phyloP scores from a whole-genome alignment of 163 green algal genomes.

The Scenedesmus sp. region DNA sequence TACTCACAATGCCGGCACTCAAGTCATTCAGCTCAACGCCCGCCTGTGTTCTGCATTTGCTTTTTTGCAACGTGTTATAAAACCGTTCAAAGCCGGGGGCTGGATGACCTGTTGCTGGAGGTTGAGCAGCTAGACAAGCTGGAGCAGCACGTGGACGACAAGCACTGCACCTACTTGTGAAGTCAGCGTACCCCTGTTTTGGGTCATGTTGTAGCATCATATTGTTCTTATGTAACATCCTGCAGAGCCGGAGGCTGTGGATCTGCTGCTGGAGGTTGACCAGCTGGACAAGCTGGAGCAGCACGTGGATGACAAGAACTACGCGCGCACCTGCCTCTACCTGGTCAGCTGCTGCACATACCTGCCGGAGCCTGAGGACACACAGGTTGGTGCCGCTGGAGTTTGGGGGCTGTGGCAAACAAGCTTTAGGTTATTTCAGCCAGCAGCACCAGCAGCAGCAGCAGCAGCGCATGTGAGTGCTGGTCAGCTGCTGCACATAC shows the following conservation, averaged over 20 bases:
- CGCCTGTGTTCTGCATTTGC: not conserved
- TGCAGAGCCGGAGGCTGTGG: conserved; percentile 96
- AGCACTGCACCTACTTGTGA: too few species aligned
- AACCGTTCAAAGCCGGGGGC: not conserved
- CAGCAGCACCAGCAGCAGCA: not conserved
- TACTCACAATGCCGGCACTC: too few species aligned
- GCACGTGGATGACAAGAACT: conserved; percentile 92
- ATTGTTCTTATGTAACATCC: not conserved
- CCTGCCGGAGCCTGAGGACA: conserved; percentile 95
- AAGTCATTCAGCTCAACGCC: too few species aligned
- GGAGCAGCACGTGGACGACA: too few species aligned
- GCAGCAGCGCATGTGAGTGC: conserved; percentile 12
- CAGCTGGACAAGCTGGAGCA: conserved; percentile 81
- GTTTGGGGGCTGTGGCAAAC: not conserved
- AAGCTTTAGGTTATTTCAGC: not conserved
- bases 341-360: conserved; percentile 92
- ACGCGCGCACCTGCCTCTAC: conserved; percentile 93
- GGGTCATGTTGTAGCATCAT: not conserved
- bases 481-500: conserved; percentile 90
- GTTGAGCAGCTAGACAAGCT: not conserved
- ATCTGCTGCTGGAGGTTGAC: conserved; percentile 98
- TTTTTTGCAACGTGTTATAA: not conserved
- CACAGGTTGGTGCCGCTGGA: conserved; percentile 58
- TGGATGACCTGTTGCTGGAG: not conserved
- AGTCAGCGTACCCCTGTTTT: not conserved